Conservation (phyloP, 2,329 filamentous ascomycete species). For the Sclerotinia minor region DNA sequence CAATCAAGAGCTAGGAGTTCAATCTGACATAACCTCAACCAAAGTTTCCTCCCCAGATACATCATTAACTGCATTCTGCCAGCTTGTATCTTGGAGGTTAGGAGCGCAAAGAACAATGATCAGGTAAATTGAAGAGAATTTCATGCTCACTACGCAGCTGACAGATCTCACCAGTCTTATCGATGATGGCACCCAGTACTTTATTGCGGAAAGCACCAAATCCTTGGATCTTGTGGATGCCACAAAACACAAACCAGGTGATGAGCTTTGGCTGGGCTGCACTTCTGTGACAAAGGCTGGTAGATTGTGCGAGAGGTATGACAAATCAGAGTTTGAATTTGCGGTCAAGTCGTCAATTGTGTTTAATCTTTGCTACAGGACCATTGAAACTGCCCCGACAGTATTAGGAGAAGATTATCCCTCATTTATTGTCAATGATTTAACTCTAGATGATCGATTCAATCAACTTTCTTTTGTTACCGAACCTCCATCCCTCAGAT, state of each 20-base stretch:
- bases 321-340: neutral
- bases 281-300: constrained; percentile 37
- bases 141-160: constrained; percentile 17
- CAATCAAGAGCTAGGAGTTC: constrained; percentile 29
- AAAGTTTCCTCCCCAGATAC: constrained; percentile 46
- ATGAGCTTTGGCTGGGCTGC: constrained; percentile 42
- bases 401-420: constrained; percentile 34
- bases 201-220: constrained; percentile 54
- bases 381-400: constrained; percentile 35
- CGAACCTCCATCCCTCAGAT: constrained; percentile 35
- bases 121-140: constrained; percentile 34
- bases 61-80: constrained; percentile 49
- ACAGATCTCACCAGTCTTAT: constrained; percentile 44
- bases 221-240: constrained; percentile 44
- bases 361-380: constrained; percentile 30
- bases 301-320: constrained; percentile 40
- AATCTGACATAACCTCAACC: constrained; percentile 36
- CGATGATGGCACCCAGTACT: constrained; percentile 49
- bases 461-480: constrained; percentile 39
- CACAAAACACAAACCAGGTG: constrained; percentile 37
- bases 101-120: constrained; percentile 51
- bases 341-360: neutral
- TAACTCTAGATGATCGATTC: constrained; percentile 38
- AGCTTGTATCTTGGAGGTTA: constrained; percentile 52
- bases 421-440: constrained; percentile 40